Conservation (phyloP, 2,329 filamentous ascomycete species). For the Exophiala lecanii-corni region DNA sequence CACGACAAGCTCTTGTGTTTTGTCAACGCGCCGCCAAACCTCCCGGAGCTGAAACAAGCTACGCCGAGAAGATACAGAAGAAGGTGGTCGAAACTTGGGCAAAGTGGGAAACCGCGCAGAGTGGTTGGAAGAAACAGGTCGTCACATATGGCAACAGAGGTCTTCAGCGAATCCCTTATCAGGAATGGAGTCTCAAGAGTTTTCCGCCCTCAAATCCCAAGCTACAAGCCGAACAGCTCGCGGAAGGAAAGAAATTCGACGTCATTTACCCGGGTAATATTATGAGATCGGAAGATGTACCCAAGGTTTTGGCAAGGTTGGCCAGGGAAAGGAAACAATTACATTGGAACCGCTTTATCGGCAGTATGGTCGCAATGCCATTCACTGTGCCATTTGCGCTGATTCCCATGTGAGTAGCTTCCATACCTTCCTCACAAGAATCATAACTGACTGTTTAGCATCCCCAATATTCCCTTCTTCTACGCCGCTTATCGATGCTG, state of each 20-base stretch:
- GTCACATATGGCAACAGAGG: constrained; percentile 82
- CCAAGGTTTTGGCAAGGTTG: constrained; percentile 61
- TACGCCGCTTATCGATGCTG: constrained; percentile 86
- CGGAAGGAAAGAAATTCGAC: constrained; percentile 62
- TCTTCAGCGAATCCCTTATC: constrained; percentile 82
- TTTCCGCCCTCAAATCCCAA: constrained; percentile 74
- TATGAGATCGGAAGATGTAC: constrained; percentile 60
- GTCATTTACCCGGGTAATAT: constrained; percentile 71
- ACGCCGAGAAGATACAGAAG: constrained; percentile 64
- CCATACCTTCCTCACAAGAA: constrained; percentile 5
- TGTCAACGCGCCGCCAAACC: constrained; percentile 68
- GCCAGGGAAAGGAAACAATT: constrained; percentile 75
- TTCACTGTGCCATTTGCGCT: constrained; percentile 76
- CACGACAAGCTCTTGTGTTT: constrained; percentile 84
- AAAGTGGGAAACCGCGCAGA: constrained; percentile 77
- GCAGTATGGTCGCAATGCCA: constrained; percentile 78
- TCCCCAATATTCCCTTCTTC: constrained; percentile 95
- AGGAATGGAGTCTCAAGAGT: constrained; percentile 97
- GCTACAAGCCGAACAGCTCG: constrained; percentile 58
- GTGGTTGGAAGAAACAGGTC: constrained; percentile 82
- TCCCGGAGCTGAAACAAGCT: constrained; percentile 50
- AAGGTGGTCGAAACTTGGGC: constrained; percentile 77
- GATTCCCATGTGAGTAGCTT: constrained; percentile 68
- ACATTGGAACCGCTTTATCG: constrained; percentile 72
- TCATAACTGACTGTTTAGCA: constrained; percentile 45